A percentile compares a stretch with the other conserved stretches of the same genome.
Conservation (phyloP, 768 basidiomycete genomes). For the Mycena filopes region DNA sequence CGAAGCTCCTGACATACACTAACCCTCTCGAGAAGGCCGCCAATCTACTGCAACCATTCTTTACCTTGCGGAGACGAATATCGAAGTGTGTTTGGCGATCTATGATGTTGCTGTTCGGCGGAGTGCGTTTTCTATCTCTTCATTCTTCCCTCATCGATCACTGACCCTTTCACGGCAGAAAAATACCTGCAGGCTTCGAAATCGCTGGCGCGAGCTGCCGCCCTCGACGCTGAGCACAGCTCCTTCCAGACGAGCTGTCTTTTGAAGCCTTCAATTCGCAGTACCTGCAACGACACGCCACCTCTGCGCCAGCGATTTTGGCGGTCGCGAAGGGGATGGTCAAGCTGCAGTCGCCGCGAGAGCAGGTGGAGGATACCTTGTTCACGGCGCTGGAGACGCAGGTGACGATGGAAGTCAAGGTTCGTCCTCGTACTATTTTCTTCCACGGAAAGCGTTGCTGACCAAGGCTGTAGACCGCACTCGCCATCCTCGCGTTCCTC, state of each 20-base stretch:
- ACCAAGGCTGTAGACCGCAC: conserved; percentile 56
- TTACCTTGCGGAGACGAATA: conserved; percentile 59
- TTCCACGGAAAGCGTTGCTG: neutral
- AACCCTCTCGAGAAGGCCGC: conserved; percentile 82
- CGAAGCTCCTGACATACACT: conserved; percentile 68
- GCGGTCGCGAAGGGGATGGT: conserved; percentile 69
- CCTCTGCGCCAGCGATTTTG: conserved; percentile 63
- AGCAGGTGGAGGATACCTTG: conserved; percentile 70
- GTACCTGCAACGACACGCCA: conserved; percentile 73
- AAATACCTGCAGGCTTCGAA: conserved; percentile 83
- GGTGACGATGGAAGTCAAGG: conserved; percentile 59
- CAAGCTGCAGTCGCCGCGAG: conserved; percentile 56
- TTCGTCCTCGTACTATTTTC: conserved; percentile 39
- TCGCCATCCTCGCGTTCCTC: conserved; percentile 61
- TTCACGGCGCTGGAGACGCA: conserved; percentile 60
- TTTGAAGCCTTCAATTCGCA: conserved; percentile 81
- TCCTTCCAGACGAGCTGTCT: conserved; percentile 68
- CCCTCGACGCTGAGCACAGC: conserved; percentile 60
- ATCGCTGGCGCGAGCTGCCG: conserved; percentile 68
- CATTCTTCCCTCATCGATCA: neutral
- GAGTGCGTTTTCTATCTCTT: conserved; percentile 60
- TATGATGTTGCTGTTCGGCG: conserved; percentile 88
- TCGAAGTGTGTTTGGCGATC: conserved; percentile 77
- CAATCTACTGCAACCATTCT: conserved; percentile 74
- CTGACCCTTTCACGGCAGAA: conserved; percentile 56